Base-by-base conservation (phyloP, 768 basidiomycete species). In the Leccinum barrowsii region DNA sequence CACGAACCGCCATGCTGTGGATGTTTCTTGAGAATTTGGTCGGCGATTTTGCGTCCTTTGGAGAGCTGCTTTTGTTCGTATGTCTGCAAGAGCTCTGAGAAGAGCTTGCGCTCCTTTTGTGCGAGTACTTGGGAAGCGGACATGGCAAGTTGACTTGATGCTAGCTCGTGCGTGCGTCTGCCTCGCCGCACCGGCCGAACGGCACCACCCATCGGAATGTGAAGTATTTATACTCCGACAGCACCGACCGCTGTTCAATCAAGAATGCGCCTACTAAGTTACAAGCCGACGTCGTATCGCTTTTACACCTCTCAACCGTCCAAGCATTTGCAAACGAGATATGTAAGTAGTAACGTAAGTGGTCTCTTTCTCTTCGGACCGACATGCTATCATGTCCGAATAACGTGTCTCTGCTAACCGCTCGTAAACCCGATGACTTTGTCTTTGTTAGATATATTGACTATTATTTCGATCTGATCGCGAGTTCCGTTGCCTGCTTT, bases 1-100 rank as follows among this genome's bases (percentile, higher is more conserved):
- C n/a, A 63, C 84, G 50, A 67, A 93, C 96, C 95, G 67, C 96
- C 97, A 80, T 99, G 94, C 46, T 96, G 87, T 0, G 97, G 94
- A 67, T 87, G 85, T 78, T 96, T 97, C 77, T 93, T 95, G 71
- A 99, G 85, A 71, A 98, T 94, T 67, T 85, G 85, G 75, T 98
- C 94, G 2, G 93, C 92, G 7, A 89, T 85, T 73, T 97, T 97
- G 59, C 90, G 81, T 22, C 88, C 95, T 66, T 92, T 92, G 66
- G 93, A 88, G 71, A 94, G 86, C 68, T 92, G 87, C 66, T 91
- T 84, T 11, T 86, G 81, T 75, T 99, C 97, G 73, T 98, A 98
- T 12, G 90, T 80, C 21, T 85, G 85, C 19, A 97, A 76, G 37
- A 97, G 78, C 64, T 94, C 91, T 65, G 88, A 87, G 82, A 97